phyloP scores from a whole-genome alignment of 2,329 filamentous ascomycete species.

The Orbilia brochopaga region DNA sequence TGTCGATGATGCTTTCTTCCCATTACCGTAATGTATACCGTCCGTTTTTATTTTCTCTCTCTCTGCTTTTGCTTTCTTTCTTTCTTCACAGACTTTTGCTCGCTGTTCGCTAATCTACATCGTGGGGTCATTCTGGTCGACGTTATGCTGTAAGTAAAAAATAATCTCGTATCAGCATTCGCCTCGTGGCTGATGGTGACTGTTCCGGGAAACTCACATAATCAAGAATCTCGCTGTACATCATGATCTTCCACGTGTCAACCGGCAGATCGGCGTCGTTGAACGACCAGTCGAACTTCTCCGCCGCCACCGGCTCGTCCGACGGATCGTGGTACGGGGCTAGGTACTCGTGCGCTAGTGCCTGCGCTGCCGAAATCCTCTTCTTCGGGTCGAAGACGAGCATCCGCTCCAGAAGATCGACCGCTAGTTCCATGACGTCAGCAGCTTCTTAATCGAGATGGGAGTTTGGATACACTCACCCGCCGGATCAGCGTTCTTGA shows the following conservation, averaged over 20 bases:
- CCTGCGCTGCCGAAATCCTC: constrained; percentile 84
- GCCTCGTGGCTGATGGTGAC: neutral
- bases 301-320: constrained; percentile 91
- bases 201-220: constrained; percentile 39
- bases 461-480: constrained; percentile 63
- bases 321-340: constrained; percentile 96
- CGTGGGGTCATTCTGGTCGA: constrained; percentile 44
- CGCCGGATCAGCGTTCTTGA: constrained; percentile 88
- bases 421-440: constrained; percentile 64
- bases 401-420: constrained; percentile 94
- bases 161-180: constrained; percentile 4
- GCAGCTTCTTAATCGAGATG: constrained; percentile 17
- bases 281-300: constrained; percentile 99
- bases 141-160: constrained; percentile 32
- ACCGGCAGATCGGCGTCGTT: constrained; percentile 97
- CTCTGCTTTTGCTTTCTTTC: constrained; percentile 19
- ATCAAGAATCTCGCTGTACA: constrained; percentile 66
- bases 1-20: constrained; percentile 23
- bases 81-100: neutral
- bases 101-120: constrained; percentile 19
- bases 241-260: constrained; percentile 99
- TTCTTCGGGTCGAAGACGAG: constrained; percentile 98
- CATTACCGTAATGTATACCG: constrained; percentile 1
- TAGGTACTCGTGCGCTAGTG: constrained; percentile 89
- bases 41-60: constrained; percentile 5